Evolutionary conservation across 73 alveolate genomes (phyloP), one percentile per base, ranked within the genome.

Genomic region (Urostyla sp.): DNA sequence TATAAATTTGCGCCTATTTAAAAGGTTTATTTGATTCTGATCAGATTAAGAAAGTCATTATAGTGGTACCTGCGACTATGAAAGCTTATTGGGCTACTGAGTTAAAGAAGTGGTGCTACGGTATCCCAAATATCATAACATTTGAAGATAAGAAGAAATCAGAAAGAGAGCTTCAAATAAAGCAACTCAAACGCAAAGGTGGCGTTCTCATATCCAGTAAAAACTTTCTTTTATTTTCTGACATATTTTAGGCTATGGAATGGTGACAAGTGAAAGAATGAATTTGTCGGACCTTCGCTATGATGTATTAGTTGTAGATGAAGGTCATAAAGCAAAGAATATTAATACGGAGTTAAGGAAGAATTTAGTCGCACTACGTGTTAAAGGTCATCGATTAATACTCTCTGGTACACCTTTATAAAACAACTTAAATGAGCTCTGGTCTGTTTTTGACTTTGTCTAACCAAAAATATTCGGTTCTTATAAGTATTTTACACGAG

Each of bases 251-350:
- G n/a, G n/a, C n/a, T 90, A 80, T 66, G 96, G 94, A 24, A 75
- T 90, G 81, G 57, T 81, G n/a, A 58, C 77, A 0, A 74, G 79
- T 46, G 86, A 69, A 37, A 73, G 48, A 45, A 36, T 38, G n/a
- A 35, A 54, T 30, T 52, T 84, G 0, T 48, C 67, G 35, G 84
- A 60, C 0, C 28, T 84, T 40, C 43, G 92, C 16, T 84, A 84
- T 59, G 98, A 93, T 57, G 57, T 93, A 23, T 56, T 93, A 18
- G 88, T 93, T 38, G 91, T 93, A 48, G 98, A 93, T 87, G 98
- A 93, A 72, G 98, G 96, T 1, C 98, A 93, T 45, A 60, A 87
- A 31, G 81, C 94, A 10, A 93, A 93, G 73, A 93, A 93, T 50
- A 75, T 63, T 38, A 80, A 87, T 37, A 91, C 94, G 27, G 91